Base-by-base conservation (phyloP, 1,139 yeast species). In the Candida pseudoviswanathii region DNA sequence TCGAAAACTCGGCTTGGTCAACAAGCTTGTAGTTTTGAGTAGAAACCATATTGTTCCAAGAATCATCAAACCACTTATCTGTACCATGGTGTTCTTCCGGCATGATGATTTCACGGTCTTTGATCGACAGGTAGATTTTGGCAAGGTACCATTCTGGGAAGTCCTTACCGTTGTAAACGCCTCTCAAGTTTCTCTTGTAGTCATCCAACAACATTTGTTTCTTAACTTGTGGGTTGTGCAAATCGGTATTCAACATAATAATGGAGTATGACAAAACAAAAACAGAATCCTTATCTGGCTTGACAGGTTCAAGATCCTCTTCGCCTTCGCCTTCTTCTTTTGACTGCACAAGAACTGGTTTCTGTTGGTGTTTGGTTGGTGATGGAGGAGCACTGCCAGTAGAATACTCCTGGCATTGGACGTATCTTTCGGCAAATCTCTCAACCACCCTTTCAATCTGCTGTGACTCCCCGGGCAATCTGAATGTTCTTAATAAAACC, bases 401-500 rank as follows among this genome's bases (percentile, higher is more conserved):
- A 2, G 49, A 27, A 24, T 42, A 44, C 10, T 41, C 51, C 41
- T 54, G 55, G 48, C 58, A 55, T 22, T 71, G 72, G 5, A 88
- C 88, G 66, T 90, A 95, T 55, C 87, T 82, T 43, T 83, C 85
- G 4, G 96, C 92, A 68, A 95, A 94, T 22, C 82, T 77, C 61
- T 92, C 97, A 40, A 95, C 89, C 21, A 94, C 82, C 61, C 97
- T 80, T 65, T 92, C 98, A 64, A 95, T 94, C 64, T 90, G 97
- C 62, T 91, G 98, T 0, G 97, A 86, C 68, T 95, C 99, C 46
- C 99, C 99, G 0, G 99, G 99, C 49, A 95, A 77, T 66, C 99
- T 81, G 63, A 95, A 94, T 11, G 89, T 80, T 48, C 89, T 87
- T 57, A 95, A 75, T 54, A 95, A 68, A 47, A 89, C 79, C 58